Evolutionary conservation across 1,284 basidiomycete genomes (phyloP).

Genomic region (Rhodotorula mucilaginosa): DNA sequence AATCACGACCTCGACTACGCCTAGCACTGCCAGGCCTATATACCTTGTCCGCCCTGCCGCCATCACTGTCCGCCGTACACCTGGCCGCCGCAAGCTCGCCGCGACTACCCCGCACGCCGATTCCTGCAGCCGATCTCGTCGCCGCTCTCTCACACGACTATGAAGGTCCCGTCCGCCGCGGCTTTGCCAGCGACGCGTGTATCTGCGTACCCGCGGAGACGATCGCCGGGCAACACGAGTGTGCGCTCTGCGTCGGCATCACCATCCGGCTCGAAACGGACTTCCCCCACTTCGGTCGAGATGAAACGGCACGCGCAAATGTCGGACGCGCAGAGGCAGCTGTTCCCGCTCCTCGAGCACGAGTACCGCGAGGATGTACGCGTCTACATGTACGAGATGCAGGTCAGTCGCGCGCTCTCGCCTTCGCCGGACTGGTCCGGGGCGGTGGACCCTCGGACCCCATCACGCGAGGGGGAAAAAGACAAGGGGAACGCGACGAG

Average conservation of each 20-base stretch:
- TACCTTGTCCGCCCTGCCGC: background rate
- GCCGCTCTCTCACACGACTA: slow-evolving; percentile 4
- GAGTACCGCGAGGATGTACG: slow-evolving; percentile 93
- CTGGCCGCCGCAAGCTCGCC: background rate
- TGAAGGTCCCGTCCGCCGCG: slow-evolving; percentile 22
- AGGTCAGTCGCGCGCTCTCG: slow-evolving; percentile 62
- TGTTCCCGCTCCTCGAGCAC: slow-evolving; percentile 64
- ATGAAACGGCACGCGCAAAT: slow-evolving; percentile 35
- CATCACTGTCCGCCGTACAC: background rate
- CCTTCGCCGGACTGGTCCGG: slow-evolving; percentile 11
- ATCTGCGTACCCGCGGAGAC: slow-evolving; percentile 14
- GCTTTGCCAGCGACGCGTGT: slow-evolving; percentile 14
- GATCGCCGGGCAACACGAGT: slow-evolving; percentile 19
- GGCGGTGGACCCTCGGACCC: background rate
- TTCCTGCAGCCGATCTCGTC: slow-evolving; percentile 12
- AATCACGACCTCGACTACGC: background rate
- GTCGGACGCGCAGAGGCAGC: slow-evolving; percentile 46
- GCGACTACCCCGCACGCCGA: slow-evolving; percentile 5
- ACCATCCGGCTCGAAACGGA: slow-evolving; percentile 23
- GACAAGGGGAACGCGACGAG: background rate
- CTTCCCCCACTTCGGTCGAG: slow-evolving; percentile 35
- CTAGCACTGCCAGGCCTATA: background rate
- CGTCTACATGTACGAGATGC: slow-evolving; percentile 93
- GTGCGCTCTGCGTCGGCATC: slow-evolving; percentile 22
- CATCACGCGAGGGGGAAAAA: background rate